phyloP scores from a whole-genome alignment of 441 rosid species.

The Syzygium malaccense region DNA sequence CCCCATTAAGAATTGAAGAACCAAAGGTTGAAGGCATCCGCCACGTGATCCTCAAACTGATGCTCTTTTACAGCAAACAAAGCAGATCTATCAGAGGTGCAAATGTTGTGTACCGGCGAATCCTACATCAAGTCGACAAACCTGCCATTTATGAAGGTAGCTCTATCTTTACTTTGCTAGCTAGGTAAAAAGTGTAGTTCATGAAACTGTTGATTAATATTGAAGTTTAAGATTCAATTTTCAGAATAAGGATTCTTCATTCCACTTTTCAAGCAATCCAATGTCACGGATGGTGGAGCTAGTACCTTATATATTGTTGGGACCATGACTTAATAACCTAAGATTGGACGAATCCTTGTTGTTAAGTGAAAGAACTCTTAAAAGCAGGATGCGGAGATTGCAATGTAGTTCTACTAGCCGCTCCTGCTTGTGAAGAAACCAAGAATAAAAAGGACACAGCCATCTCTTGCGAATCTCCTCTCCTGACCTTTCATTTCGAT shows the following conservation, averaged over 20 bases:
- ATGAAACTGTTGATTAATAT: neutral
- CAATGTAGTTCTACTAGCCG: neutral
- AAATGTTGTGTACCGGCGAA: slow-evolving; percentile 56
- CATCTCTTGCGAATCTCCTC: neutral
- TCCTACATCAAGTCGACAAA: slow-evolving; percentile 64
- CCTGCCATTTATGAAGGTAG: slow-evolving; percentile 87
- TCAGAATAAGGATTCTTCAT: neutral
- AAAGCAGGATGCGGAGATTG: neutral
- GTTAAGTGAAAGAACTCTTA: neutral
- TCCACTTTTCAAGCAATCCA: neutral
- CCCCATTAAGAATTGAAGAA: slow-evolving; percentile 76
- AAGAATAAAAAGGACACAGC: neutral
- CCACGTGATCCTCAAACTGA: slow-evolving; percentile 45
- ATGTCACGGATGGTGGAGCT: neutral
- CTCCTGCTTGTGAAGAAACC: neutral
- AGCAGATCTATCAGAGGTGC: slow-evolving; percentile 83
- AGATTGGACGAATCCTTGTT: neutral
- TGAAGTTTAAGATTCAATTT: neutral
- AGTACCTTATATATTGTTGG: neutral
- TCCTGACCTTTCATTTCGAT: neutral
- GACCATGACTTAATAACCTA: neutral
- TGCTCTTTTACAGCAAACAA: slow-evolving; percentile 82
- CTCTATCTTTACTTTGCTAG: neutral
- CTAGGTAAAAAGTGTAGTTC: neutral
- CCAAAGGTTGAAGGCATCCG: slow-evolving; percentile 63